Evolutionary conservation across 176 grass and related monocot species (phyloP).

Genomic region (Tillandsia leiboldiana): DNA sequence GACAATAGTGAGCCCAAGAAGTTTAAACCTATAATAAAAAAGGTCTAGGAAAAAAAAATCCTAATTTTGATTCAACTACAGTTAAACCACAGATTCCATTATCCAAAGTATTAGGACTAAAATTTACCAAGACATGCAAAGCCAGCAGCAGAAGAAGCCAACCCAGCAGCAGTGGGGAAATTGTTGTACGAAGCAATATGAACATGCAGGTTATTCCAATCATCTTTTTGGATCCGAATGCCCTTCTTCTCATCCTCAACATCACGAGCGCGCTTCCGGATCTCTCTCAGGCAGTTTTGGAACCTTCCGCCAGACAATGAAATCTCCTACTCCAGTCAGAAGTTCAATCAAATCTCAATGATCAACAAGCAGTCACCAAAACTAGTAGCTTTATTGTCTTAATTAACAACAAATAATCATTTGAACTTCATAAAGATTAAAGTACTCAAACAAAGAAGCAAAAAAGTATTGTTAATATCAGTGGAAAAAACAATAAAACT

Average conservation of each 20-base stretch:
- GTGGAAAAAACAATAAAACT: too few species aligned
- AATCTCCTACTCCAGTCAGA: constrained; percentile 63
- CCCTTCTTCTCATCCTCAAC: constrained; percentile 54
- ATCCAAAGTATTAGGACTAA: too few species aligned
- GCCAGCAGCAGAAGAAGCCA: constrained; percentile 88
- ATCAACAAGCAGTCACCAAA: neutral
- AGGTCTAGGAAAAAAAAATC: too few species aligned
- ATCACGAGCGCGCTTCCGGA: constrained; percentile 46
- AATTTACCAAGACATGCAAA: constrained; percentile 80
- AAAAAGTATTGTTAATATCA: too few species aligned
- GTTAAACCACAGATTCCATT: too few species aligned
- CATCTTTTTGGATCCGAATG: constrained; percentile 59
- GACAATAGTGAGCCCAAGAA: neutral
- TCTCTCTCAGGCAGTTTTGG: constrained; percentile 83
- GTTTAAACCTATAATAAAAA: too few species aligned
- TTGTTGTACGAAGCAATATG: constrained; percentile 88
- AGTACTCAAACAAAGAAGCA: neutral
- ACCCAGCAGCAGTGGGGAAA: constrained; percentile 81
- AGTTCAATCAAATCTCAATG: neutral
- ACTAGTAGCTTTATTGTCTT: neutral
- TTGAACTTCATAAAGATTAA: neutral
- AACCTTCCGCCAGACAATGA: constrained; percentile 43
- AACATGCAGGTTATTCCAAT: constrained; percentile 72
- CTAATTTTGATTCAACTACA: too few species aligned
- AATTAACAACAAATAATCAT: too few species aligned